phyloP scores from a whole-genome alignment of 495 filamentous ascomycete genomes.

The Barbatosphaeria neglecta region DNA sequence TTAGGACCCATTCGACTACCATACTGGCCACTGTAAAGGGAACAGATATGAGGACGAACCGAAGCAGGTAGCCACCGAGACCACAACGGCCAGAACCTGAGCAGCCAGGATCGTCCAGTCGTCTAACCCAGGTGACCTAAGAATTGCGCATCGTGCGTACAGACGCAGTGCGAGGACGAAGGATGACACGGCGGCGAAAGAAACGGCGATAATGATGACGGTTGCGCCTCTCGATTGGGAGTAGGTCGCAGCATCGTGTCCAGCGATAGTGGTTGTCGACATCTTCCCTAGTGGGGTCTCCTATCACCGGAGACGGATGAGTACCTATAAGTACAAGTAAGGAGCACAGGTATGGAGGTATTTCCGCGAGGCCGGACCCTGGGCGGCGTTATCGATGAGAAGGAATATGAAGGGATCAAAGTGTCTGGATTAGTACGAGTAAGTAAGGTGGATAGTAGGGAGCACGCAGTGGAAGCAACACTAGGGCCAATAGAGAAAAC shows the following conservation, averaged over 20 bases:
- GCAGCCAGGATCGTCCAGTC: slow-evolving; percentile 3
- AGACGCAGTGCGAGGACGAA: background rate
- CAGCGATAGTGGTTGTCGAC: background rate
- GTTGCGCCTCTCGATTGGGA: background rate
- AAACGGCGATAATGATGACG: background rate
- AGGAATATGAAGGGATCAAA: too few species aligned
- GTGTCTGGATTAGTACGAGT: too few species aligned
- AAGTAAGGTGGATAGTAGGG: too few species aligned
- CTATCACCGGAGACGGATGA: background rate
- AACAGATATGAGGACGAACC: too few species aligned
- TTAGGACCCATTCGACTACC: too few species aligned
- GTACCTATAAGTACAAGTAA: background rate
- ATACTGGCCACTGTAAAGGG: too few species aligned
- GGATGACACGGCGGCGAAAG: background rate
- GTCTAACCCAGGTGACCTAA: background rate
- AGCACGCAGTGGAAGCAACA: too few species aligned
- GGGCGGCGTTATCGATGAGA: too few species aligned
- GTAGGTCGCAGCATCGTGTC: background rate
- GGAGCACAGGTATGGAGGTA: background rate
- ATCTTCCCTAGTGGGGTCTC: background rate
- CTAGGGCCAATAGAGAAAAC: too few species aligned
- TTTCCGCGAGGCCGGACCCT: too few species aligned
- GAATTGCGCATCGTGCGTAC: background rate
- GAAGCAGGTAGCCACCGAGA: background rate
- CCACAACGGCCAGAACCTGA: background rate